phyloP scores from a whole-genome alignment of 805 yeast species.

The Starmerella stigmatis region DNA sequence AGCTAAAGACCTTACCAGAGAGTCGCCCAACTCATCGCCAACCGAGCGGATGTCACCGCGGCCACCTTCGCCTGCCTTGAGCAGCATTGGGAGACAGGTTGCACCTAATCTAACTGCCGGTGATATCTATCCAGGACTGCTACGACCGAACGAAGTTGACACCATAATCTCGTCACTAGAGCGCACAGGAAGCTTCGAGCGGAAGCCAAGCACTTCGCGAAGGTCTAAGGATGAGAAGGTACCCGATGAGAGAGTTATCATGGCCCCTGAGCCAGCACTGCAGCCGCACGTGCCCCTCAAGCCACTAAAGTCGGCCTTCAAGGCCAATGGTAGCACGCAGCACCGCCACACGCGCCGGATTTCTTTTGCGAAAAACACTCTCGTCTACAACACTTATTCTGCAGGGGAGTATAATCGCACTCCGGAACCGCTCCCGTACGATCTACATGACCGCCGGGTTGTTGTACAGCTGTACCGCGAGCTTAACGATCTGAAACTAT shows the following conservation, averaged over 20 bases:
- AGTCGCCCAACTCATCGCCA: neutral
- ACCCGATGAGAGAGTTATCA: conserved; percentile 28
- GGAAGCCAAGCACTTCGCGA: conserved; percentile 26
- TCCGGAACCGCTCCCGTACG: conserved; percentile 88
- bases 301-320: conserved; percentile 2
- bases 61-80: conserved; percentile 14
- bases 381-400: conserved; percentile 74
- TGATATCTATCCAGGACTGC: conserved; percentile 17
- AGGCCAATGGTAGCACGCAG: neutral
- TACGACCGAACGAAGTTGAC: conserved; percentile 25
- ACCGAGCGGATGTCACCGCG: neutral
- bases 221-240: conserved; percentile 24
- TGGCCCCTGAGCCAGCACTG: neutral
- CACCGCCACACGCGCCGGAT: neutral
- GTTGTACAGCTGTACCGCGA: conserved; percentile 82
- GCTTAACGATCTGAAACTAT: conserved; percentile 62
- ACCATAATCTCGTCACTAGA: conserved; percentile 30
- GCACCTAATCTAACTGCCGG: conserved; percentile 17
- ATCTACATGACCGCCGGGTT: conserved; percentile 66
- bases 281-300: neutral
- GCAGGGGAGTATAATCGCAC: conserved; percentile 82
- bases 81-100: conserved; percentile 5
- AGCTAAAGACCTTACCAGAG: neutral
- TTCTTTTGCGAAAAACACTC: conserved; percentile 64
- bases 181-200: conserved; percentile 30